Conservation (phyloP, 129 eudicot genomes). For the Smallanthus sonchifolius region DNA sequence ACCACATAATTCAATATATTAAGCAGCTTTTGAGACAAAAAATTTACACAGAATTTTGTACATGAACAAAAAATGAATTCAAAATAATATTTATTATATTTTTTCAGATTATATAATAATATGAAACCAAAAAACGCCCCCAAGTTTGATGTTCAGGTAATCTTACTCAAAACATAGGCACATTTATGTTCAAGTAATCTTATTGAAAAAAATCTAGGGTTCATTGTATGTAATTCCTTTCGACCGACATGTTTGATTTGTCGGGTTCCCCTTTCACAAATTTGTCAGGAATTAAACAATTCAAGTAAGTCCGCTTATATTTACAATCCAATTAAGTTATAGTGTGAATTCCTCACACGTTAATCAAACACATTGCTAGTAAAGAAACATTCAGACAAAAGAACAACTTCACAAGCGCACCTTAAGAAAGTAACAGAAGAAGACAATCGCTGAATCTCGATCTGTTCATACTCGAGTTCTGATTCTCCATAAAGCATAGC, state of each 20-base stretch:
- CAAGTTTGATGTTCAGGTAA: too few relatives aligned
- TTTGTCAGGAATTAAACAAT: not conserved
- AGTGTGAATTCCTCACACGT: not conserved
- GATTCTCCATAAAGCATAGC: conserved; percentile 47
- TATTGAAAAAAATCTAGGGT: not conserved
- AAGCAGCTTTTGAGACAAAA: not conserved
- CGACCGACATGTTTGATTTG: not conserved
- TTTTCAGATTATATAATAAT: too few relatives aligned
- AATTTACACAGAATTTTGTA: not conserved
- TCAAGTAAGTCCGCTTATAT: not conserved
- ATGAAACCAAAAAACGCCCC: too few relatives aligned
- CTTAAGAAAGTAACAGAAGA: conserved; percentile 63
- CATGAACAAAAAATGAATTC: not conserved
- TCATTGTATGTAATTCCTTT: not conserved
- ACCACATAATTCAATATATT: not conserved
- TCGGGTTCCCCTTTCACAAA: not conserved
- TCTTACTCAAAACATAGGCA: not conserved
- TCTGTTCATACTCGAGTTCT: conserved; percentile 28
- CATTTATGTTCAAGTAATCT: not conserved
- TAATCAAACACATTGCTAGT: not conserved
- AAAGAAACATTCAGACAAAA: not conserved
- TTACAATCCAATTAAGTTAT: not conserved
- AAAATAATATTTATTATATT: too few relatives aligned
- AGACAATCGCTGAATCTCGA: conserved; percentile 51
- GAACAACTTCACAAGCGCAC: conserved; percentile 20